These are phyloP conservation scores for Cyberlindnera sargentensis DNA, from an alignment of 805 yeast species.

Conservation along the genomic window DNA sequence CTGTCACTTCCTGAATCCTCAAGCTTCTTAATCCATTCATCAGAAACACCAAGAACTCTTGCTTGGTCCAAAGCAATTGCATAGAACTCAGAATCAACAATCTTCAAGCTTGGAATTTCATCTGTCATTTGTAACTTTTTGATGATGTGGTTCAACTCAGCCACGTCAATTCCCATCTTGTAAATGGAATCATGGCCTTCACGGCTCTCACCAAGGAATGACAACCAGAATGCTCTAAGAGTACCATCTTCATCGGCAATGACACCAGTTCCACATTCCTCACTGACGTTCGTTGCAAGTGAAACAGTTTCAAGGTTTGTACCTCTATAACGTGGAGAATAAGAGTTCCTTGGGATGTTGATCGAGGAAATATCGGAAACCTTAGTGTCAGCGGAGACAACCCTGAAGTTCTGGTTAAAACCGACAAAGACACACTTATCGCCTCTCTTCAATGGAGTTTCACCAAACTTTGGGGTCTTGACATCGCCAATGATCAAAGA, in stretches of 20 bases:
- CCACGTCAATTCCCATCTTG: conserved; percentile 71
- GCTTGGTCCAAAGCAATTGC: conserved; percentile 66
- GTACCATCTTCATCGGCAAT: conserved; percentile 72
- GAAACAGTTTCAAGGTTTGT: conserved; percentile 74
- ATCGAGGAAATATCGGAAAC: conserved; percentile 73
- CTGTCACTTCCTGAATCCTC: conserved; percentile 60
- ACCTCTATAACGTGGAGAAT: conserved; percentile 77
- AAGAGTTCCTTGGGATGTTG: conserved; percentile 60
- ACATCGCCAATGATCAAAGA: conserved; percentile 63
- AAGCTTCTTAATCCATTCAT: conserved; percentile 66
- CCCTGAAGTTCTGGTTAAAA: conserved; percentile 59
- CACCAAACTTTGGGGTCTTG: conserved; percentile 55
- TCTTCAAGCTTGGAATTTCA: conserved; percentile 50
- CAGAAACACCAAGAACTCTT: conserved; percentile 81
- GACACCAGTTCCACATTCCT: conserved; percentile 75
- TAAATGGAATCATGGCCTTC: conserved; percentile 53
- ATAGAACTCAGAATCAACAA: conserved; percentile 74
- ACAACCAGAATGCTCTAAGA: conserved; percentile 78
- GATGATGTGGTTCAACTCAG: conserved; percentile 54
- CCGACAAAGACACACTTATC: conserved; percentile 77
- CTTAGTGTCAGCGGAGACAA: conserved; percentile 66
- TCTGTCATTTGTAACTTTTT: conserved; percentile 42
- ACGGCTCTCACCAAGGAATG: conserved; percentile 71
- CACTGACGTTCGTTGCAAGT: conserved; percentile 64
- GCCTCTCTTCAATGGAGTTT: conserved; percentile 59